Evolutionary conservation across 2,329 filamentous ascomycete genomes (phyloP).

Genomic region (Aspergillus japonicus): DNA sequence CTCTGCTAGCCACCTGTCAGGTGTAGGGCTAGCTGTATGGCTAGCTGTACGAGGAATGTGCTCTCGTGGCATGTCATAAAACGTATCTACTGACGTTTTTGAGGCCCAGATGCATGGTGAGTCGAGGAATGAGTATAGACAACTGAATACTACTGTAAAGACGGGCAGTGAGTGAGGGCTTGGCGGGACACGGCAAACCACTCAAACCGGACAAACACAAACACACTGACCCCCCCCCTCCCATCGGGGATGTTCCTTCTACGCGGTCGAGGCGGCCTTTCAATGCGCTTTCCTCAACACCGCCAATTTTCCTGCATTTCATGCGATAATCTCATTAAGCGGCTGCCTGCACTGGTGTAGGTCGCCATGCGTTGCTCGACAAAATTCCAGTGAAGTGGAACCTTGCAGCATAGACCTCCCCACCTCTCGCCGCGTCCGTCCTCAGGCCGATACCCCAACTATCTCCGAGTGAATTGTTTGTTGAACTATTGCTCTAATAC

Average conservation of each 20-base stretch:
- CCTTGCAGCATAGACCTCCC: not conserved
- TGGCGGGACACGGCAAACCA: constrained; percentile 20
- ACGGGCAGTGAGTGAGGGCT: constrained; percentile 6
- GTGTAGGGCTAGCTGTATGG: too few species aligned
- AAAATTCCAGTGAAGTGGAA: constrained; percentile 3
- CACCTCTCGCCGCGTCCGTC: constrained; percentile 1
- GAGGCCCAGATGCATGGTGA: too few species aligned
- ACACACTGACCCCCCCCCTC: constrained; percentile 1
- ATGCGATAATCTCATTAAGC: constrained; percentile 1
- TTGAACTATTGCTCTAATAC: not conserved
- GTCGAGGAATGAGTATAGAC: too few species aligned
- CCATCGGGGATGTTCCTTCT: constrained; percentile 10
- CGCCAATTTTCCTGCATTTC: not conserved
- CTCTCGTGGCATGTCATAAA: too few species aligned
- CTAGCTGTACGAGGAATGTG: too few species aligned
- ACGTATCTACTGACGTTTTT: too few species aligned
- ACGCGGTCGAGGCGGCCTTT: not conserved
- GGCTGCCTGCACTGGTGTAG: constrained; percentile 1
- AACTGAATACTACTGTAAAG: not conserved
- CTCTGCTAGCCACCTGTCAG: too few species aligned
- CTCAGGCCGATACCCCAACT: not conserved
- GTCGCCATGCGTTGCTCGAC: constrained; percentile 10
- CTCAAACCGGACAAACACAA: constrained; percentile 29
- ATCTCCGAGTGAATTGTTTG: not conserved
- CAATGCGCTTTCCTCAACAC: not conserved